Conservation (phyloP, 352 stramenopile genomes). For the Peronospora farinosa region DNA sequence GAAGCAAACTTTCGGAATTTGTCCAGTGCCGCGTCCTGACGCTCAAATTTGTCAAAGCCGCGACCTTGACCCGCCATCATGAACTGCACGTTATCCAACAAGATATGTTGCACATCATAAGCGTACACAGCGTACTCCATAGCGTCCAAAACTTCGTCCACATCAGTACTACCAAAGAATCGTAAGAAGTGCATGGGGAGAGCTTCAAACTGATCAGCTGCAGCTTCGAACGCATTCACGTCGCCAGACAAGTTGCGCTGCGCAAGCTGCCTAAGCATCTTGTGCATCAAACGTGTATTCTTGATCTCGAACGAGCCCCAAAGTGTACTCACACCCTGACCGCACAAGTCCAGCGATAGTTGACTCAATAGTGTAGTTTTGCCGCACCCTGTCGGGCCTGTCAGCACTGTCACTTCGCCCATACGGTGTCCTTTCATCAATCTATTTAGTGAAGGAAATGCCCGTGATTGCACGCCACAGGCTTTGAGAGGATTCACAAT, state of each 20-base stretch:
- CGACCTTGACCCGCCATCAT: constrained; percentile 93
- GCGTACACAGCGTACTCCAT: constrained; percentile 98
- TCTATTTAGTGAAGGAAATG: constrained; percentile 91
- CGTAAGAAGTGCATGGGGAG: constrained; percentile 98
- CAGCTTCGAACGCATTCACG: constrained; percentile 68
- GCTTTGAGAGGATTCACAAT: constrained; percentile 93
- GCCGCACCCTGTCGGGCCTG: constrained; percentile 92
- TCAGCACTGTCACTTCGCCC: constrained; percentile 98
- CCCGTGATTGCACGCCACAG: constrained; percentile 87
- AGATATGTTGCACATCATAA: constrained; percentile 97
- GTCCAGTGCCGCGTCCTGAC: constrained; percentile 90
- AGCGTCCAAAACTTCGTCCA: constrained; percentile 94
- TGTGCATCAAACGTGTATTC: constrained; percentile 95
- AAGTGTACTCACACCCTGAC: constrained; percentile 94
- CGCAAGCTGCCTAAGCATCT: constrained; percentile 95
- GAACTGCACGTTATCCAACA: constrained; percentile 99
- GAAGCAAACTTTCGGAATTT: constrained; percentile 96
- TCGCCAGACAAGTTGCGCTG: constrained; percentile 64
- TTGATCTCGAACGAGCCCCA: constrained; percentile 99
- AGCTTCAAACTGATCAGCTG: constrained; percentile 87
- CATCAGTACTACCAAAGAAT: constrained; percentile 95
- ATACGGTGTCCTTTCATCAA: constrained; percentile 95
- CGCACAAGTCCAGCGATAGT: constrained; percentile 86
- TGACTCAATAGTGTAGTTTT: constrained; percentile 93
- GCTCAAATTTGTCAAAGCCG: constrained; percentile 86